Conservation (phyloP, 2,329 filamentous ascomycete species). For the Phyllosticta capitalensis region DNA sequence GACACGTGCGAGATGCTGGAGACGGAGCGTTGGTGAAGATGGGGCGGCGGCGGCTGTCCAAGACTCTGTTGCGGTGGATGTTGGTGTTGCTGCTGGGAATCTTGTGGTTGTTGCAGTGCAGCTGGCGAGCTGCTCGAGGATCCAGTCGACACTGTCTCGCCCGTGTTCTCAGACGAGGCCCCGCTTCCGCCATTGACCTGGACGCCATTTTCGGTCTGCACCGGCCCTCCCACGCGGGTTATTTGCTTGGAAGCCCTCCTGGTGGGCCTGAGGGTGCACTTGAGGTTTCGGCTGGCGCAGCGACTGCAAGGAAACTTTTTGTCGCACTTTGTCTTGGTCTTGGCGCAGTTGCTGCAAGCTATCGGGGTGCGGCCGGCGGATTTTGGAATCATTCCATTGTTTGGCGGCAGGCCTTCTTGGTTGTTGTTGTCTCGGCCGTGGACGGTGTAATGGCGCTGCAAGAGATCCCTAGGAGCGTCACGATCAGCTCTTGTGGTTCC, state of each 20-base stretch:
- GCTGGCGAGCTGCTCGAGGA: slow-evolving; percentile 27
- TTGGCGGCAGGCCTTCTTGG: slow-evolving; percentile 38
- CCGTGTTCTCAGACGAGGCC: slow-evolving; percentile 25
- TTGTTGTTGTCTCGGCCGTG: slow-evolving; percentile 42
- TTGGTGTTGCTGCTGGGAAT: neutral
- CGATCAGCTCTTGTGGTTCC: neutral
- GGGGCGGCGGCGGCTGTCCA: neutral
- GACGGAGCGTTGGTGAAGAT: slow-evolving; percentile 5
- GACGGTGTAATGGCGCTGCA: slow-evolving; percentile 44
- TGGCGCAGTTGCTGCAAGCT: slow-evolving; percentile 44
- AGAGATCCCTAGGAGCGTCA: slow-evolving; percentile 33
- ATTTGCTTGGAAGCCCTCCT: slow-evolving; percentile 38
- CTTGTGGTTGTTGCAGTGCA: slow-evolving; percentile 12
- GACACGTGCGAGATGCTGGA: slow-evolving; percentile 4
- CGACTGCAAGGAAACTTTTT: slow-evolving; percentile 46
- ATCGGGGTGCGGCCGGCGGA: slow-evolving; percentile 43
- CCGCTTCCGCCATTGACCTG: slow-evolving; percentile 21
- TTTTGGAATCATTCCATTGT: slow-evolving; percentile 42
- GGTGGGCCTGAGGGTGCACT: slow-evolving; percentile 39
- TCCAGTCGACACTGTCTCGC: slow-evolving; percentile 21
- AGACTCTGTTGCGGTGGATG: neutral
- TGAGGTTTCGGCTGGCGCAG: slow-evolving; percentile 40
- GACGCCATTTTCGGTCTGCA: slow-evolving; percentile 15
- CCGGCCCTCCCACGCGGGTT: slow-evolving; percentile 5
- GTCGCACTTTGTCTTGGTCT: slow-evolving; percentile 46